Percentiles rank a stretch among this genome's conserved stretches.
Evolutionary conservation across 2,329 filamentous ascomycete genomes (phyloP).

Genomic region (Macroventuria anomochaeta): DNA sequence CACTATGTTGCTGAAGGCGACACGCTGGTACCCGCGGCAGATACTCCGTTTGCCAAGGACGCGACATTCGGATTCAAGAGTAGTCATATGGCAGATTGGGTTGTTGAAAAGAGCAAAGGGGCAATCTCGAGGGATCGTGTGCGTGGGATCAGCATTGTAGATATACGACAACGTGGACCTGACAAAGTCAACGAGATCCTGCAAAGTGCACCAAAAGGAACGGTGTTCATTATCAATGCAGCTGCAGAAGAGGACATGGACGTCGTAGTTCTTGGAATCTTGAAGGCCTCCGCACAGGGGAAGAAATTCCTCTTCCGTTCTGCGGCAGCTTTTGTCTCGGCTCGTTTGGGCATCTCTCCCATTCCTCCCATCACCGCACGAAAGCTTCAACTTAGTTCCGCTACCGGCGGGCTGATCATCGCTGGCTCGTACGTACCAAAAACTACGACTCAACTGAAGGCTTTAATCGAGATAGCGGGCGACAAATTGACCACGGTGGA

Average conservation of each 20-base stretch:
- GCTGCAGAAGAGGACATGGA: conserved; percentile 63
- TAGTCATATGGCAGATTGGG: conserved; percentile 61
- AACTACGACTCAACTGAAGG: conserved; percentile 62
- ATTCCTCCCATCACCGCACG: conserved; percentile 59
- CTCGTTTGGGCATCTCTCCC: conserved; percentile 59
- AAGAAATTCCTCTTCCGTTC: conserved; percentile 57
- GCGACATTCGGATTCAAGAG: conserved; percentile 64
- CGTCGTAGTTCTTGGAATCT: conserved; percentile 59
- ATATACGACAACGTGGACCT: conserved; percentile 57
- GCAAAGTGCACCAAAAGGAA: conserved; percentile 44
- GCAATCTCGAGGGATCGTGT: conserved; percentile 50
- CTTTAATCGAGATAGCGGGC: conserved; percentile 50
- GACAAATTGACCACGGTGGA: conserved; percentile 55
- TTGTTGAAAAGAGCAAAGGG: conserved; percentile 61
- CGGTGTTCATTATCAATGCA: conserved; percentile 61
- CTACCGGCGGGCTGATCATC: conserved; percentile 60
- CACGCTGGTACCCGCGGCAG: conserved; percentile 57
- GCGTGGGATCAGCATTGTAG: conserved; percentile 54
- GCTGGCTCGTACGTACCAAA: conserved; percentile 66
- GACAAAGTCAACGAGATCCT: conserved; percentile 54
- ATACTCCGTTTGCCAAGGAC: conserved; percentile 64
- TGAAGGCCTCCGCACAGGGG: conserved; percentile 49
- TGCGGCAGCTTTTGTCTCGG: conserved; percentile 57
- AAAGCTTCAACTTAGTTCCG: conserved; percentile 50
- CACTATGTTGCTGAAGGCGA: conserved; percentile 65